phyloP scores from a whole-genome alignment of 768 basidiomycete species.

The Boletus edulis region DNA sequence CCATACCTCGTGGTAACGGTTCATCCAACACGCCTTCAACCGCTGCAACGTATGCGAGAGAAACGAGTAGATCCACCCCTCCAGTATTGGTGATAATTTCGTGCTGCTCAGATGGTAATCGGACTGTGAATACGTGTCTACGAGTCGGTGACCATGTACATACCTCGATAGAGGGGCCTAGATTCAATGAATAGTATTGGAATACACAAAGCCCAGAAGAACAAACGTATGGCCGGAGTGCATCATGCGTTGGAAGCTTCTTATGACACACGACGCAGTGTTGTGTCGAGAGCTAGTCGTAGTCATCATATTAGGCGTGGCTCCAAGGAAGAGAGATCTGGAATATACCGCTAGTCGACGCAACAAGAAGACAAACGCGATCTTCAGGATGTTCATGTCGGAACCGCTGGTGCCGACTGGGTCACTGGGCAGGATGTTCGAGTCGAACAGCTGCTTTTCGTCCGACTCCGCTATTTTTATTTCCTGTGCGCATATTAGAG shows the following conservation, averaged over 20 bases:
- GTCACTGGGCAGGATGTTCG: conserved; percentile 53
- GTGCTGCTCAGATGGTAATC: conserved; percentile 41
- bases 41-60: conserved; percentile 57
- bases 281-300: conserved; percentile 54
- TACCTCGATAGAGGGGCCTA: conserved; percentile 68
- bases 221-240: conserved; percentile 75
- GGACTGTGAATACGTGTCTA: neutral
- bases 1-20: conserved; percentile 59
- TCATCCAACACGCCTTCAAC: conserved; percentile 52
- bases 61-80: conserved; percentile 68
- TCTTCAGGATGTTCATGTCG: conserved; percentile 57
- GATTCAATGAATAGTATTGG: conserved; percentile 64
- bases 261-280: conserved; percentile 78
- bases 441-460: conserved; percentile 38
- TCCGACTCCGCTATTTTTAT: conserved; percentile 39
- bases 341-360: conserved; percentile 57
- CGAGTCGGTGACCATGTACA: conserved; percentile 3
- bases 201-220: conserved; percentile 62
- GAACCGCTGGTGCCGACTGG: conserved; percentile 39
- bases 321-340: neutral
- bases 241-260: conserved; percentile 49
- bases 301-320: neutral
- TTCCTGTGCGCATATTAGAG: conserved; percentile 3
- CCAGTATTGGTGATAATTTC: conserved; percentile 64
- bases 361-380: conserved; percentile 63